A percentile compares a stretch with the other conserved stretches of the same genome.
Conservation (phyloP, 2,329 filamentous ascomycete genomes). For the Ilyonectria robusta region DNA sequence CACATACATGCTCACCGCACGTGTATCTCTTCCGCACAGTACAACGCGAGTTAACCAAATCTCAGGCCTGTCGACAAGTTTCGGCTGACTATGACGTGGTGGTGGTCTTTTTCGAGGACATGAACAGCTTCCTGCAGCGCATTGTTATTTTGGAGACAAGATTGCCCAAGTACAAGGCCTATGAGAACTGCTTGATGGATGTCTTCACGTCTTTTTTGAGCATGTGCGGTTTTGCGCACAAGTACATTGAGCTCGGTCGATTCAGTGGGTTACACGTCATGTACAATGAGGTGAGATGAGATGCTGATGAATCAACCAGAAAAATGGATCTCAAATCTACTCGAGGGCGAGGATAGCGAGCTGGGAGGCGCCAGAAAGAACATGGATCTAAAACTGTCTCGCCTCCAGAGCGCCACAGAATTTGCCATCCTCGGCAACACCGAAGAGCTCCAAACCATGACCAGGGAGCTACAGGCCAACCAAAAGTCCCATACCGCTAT, state of each 20-base stretch:
- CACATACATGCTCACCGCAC: constrained; percentile 50
- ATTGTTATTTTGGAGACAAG: constrained; percentile 52
- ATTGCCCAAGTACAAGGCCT: constrained; percentile 49
- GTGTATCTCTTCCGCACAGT: background rate
- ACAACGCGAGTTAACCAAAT: constrained; percentile 5
- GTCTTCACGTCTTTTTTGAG: constrained; percentile 54
- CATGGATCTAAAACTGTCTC: constrained; percentile 46
- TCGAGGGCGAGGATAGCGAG: constrained; percentile 50
- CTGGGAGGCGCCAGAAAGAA: constrained; percentile 48
- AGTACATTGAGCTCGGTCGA: constrained; percentile 52
- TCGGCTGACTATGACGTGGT: constrained; percentile 57
- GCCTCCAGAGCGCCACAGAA: constrained; percentile 52
- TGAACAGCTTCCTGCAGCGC: constrained; percentile 54
- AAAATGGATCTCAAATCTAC: constrained; percentile 50
- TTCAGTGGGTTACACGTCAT: constrained; percentile 46
- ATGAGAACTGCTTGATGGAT: constrained; percentile 54
- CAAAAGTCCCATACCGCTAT: constrained; percentile 44
- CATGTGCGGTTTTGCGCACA: constrained; percentile 52
- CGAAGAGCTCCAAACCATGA: constrained; percentile 50
- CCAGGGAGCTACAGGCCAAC: constrained; percentile 44
- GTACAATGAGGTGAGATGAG: background rate
- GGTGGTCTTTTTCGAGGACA: constrained; percentile 56
- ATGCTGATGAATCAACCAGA: constrained; percentile 35
- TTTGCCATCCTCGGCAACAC: constrained; percentile 53
- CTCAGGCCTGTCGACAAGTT: constrained; percentile 47